Conservation (phyloP, 140 eudicot genomes). For the Cichorium intybus region DNA sequence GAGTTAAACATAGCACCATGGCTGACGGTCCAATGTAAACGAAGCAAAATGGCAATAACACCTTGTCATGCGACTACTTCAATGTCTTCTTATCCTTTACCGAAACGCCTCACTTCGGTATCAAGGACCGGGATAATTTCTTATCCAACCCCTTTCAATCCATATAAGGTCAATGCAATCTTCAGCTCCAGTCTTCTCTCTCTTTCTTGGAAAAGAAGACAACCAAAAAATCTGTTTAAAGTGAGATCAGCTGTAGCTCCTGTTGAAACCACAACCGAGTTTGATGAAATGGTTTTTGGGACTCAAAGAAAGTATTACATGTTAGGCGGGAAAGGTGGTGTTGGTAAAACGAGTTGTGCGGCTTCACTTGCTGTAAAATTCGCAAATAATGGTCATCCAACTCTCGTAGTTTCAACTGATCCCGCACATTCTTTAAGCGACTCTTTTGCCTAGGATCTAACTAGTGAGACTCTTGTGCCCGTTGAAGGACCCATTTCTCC, state of each 20-base stretch:
- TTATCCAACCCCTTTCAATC: constrained; percentile 26
- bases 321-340: constrained; percentile 99
- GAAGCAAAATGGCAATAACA: constrained; percentile 31
- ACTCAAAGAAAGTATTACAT: constrained; percentile 85
- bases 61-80: constrained; percentile 26
- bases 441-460: constrained; percentile 94
- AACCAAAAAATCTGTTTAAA: constrained; percentile 27
- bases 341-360: constrained; percentile 98
- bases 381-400: constrained; percentile 96
- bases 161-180: constrained; percentile 27
- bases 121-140: constrained; percentile 29
- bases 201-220: constrained; percentile 28
- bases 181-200: constrained; percentile 21
- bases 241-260: constrained; percentile 82
- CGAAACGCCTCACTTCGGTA: constrained; percentile 23
- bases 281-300: constrained; percentile 91
- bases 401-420: constrained; percentile 97
- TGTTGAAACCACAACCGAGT: constrained; percentile 64
- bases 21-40: too few species aligned
- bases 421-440: constrained; percentile 99
- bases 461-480: constrained; percentile 85
- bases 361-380: constrained; percentile 97
- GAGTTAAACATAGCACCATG: too few species aligned
- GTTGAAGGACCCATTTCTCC: constrained; percentile 89
- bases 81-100: constrained; percentile 24